Conservation (phyloP, 2,329 filamentous ascomycete genomes). For the Pseudogymnoascus sp. region DNA sequence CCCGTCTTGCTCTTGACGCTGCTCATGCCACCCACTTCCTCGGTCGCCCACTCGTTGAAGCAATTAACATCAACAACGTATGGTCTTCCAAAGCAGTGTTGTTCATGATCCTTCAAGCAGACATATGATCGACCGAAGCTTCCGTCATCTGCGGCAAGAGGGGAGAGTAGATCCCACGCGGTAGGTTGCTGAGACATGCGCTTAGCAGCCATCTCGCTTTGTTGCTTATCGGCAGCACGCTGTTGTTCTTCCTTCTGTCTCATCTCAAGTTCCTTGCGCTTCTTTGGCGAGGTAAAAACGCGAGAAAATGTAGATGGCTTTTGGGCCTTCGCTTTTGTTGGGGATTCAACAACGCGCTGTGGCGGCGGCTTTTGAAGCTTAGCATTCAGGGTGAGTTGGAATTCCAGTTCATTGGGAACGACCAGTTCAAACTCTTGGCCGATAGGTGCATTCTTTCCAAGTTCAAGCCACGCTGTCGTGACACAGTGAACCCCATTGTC, state of each 20-base stretch:
- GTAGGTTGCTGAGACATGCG: slow-evolving; percentile 57
- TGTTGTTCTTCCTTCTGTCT: slow-evolving; percentile 78
- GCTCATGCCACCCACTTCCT: slow-evolving; percentile 68
- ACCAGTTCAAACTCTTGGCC: slow-evolving; percentile 98
- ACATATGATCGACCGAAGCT: slow-evolving; percentile 93
- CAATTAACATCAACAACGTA: slow-evolving; percentile 83
- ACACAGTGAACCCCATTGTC: slow-evolving; percentile 98
- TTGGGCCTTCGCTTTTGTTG: slow-evolving; percentile 55
- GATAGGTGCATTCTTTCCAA: slow-evolving; percentile 86
- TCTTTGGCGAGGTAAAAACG: slow-evolving; percentile 90
- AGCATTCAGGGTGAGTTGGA: slow-evolving; percentile 93
- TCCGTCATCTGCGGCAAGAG: slow-evolving; percentile 80
- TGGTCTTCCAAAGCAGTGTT: slow-evolving; percentile 77
- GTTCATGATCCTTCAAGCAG: slow-evolving; percentile 86
- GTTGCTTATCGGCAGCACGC: slow-evolving; percentile 51
- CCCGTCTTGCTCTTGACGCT: slow-evolving; percentile 93
- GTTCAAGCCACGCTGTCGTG: slow-evolving; percentile 89
- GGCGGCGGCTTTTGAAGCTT: slow-evolving; percentile 79
- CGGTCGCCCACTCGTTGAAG: slow-evolving; percentile 98
- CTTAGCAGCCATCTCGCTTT: slow-evolving; percentile 57
- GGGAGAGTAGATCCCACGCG: slow-evolving; percentile 79
- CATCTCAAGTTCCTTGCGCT: slow-evolving; percentile 88
- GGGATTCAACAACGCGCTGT: slow-evolving; percentile 43
- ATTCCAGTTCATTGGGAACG: slow-evolving; percentile 95
- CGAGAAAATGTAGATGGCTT: slow-evolving; percentile 78